Percentiles rank a stretch among this genome's conserved stretches.
Evolutionary conservation across 345 rosid genomes (phyloP).

Genomic region (Lumnitzera racemosa): DNA sequence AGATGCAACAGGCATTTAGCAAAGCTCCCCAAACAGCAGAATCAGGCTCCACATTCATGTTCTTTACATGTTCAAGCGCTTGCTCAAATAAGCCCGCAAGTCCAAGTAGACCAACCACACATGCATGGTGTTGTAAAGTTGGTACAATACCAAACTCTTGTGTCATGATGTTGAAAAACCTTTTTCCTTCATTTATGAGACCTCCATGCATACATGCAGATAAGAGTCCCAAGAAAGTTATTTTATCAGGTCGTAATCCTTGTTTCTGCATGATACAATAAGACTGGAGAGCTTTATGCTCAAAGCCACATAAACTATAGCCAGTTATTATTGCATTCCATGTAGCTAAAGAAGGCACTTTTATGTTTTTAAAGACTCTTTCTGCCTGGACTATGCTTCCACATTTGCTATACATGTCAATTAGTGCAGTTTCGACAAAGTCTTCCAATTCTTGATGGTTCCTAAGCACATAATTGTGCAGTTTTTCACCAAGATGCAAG

Average conservation of each 20-base stretch:
- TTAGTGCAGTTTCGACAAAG: slow-evolving; percentile 68
- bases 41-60: slow-evolving; percentile 52
- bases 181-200: slow-evolving; percentile 55
- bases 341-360: slow-evolving; percentile 50
- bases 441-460: slow-evolving; percentile 45
- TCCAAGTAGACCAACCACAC: slow-evolving; percentile 64
- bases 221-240: slow-evolving; percentile 69
- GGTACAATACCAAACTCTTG: slow-evolving; percentile 46
- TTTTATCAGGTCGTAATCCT: slow-evolving; percentile 55
- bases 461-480: slow-evolving; percentile 50
- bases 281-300: slow-evolving; percentile 40
- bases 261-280: slow-evolving; percentile 37
- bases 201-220: slow-evolving; percentile 74
- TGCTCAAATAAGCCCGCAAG: slow-evolving; percentile 57
- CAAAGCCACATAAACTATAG: slow-evolving; percentile 58
- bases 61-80: slow-evolving; percentile 39
- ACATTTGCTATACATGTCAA: slow-evolving; percentile 79
- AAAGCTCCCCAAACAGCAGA: slow-evolving; percentile 82
- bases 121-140: slow-evolving; percentile 62
- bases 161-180: slow-evolving; percentile 43
- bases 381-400: slow-evolving; percentile 52
- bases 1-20: slow-evolving; percentile 56
- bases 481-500: slow-evolving; percentile 50
- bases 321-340: slow-evolving; percentile 81
- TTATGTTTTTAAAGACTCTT: slow-evolving; percentile 42